These are phyloP conservation scores for Solanum bulbocastanum DNA, from an alignment of 257 asterid species.

Conservation along the genomic window DNA sequence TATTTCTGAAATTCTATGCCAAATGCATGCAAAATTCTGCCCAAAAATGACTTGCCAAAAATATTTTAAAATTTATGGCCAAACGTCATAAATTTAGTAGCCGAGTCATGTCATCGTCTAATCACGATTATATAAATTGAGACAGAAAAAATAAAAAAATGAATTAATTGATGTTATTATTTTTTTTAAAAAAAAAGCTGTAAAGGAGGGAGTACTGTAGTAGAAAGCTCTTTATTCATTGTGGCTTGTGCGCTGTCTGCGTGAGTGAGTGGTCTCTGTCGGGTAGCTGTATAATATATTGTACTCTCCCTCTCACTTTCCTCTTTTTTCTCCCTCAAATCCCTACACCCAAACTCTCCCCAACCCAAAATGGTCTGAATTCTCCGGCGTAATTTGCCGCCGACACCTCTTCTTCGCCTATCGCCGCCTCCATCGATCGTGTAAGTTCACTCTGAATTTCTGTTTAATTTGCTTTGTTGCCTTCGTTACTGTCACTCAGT, in stretches of 20 bases:
- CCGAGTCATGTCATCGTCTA: background rate
- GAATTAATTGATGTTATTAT: background rate
- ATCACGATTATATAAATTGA: background rate
- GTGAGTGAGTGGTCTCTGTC: conserved; percentile 22
- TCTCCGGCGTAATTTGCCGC: background rate
- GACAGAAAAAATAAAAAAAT: background rate
- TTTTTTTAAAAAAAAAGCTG: background rate
- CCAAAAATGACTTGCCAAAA: background rate
- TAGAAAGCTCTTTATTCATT: background rate
- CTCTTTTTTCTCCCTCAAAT: conserved; percentile 14
- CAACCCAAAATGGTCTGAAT: background rate
- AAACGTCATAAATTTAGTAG: too few species aligned
- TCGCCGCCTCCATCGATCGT: background rate
- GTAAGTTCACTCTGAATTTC: background rate
- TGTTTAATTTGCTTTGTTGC: background rate
- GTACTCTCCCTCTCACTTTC: background rate
- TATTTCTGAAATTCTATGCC: background rate
- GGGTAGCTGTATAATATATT: background rate
- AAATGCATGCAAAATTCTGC: background rate
- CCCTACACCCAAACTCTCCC: background rate
- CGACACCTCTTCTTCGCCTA: background rate
- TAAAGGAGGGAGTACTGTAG: background rate
- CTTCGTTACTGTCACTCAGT: background rate
- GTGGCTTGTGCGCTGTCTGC: background rate
- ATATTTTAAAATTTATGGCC: too few species aligned